Conservation (phyloP, 2,329 filamentous ascomycete genomes). For the Colletotrichum higginsianum region DNA sequence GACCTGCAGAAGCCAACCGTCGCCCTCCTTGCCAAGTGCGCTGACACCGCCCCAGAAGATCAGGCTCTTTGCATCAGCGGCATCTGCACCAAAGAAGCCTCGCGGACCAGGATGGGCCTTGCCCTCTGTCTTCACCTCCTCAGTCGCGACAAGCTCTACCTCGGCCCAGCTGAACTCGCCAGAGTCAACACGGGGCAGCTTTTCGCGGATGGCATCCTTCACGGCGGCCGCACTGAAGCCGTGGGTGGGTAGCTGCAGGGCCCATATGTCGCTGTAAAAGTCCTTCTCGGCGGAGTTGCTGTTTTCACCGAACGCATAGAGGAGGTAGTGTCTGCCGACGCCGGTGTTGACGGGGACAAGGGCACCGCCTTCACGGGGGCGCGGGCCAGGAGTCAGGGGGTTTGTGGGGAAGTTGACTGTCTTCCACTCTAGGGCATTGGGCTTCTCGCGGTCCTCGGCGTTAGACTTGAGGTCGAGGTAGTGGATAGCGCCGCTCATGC, state of each 20-base stretch:
- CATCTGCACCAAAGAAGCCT: slow-evolving; percentile 57
- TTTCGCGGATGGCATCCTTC: slow-evolving; percentile 64
- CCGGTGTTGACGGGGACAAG: slow-evolving; percentile 65
- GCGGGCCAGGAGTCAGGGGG: slow-evolving; percentile 57
- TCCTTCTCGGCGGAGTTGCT: slow-evolving; percentile 46
- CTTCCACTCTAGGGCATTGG: slow-evolving; percentile 53
- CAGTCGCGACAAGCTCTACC: slow-evolving; percentile 61
- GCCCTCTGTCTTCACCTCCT: slow-evolving; percentile 58
- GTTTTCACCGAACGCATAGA: slow-evolving; percentile 63
- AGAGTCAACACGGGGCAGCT: slow-evolving; percentile 60
- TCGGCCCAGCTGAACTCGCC: slow-evolving; percentile 65
- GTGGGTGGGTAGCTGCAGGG: slow-evolving; percentile 65
- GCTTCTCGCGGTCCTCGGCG: slow-evolving; percentile 50
- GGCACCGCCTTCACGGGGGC: slow-evolving; percentile 58
- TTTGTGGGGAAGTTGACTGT: slow-evolving; percentile 55
- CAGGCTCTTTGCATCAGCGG: slow-evolving; percentile 61
- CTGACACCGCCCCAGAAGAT: slow-evolving; percentile 69
- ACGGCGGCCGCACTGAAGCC: slow-evolving; percentile 61
- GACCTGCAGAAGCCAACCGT: slow-evolving; percentile 57
- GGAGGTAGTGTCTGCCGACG: slow-evolving; percentile 66
- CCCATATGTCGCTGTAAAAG: slow-evolving; percentile 63
- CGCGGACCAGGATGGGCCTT: slow-evolving; percentile 57
- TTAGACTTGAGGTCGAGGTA: slow-evolving; percentile 52
- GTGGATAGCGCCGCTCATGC: slow-evolving; percentile 53
- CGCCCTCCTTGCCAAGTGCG: slow-evolving; percentile 55